Evolutionary conservation across 495 filamentous ascomycete species (phyloP), one percentile per base, ranked within the genome.

Genomic region (Penicillium coprophilum): DNA sequence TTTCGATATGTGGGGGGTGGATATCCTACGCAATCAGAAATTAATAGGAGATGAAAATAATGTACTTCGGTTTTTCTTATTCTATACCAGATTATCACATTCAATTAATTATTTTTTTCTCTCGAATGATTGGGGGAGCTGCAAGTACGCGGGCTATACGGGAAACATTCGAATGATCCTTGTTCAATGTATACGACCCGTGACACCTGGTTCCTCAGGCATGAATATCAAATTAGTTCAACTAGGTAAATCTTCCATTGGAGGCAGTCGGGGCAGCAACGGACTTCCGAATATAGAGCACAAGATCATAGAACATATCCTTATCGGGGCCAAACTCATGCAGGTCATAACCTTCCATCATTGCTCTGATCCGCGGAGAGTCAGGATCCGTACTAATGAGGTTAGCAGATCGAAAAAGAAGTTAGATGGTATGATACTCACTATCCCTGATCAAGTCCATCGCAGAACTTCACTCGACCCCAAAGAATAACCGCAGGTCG

Each of bases 401-500:
- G 5, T 49, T 36, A 36, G 30, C 19, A 34, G 4, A 51, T 8
- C 2, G 8, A 20, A 38, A 31, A 1, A 60, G 24, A 5, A 24
- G 24, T 24, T 24, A 21, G 15, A 34, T 6, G 9, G 9, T 1
- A 21, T 46, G 32, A 59, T 43, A 48, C 31, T 44, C 38, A 50
- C 24, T 24, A n/a, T n/a, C 59, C 50, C 20, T 48, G 11, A n/a
- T 12, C 45, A 50, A 58, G 55, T 6, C 27, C 40, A 50, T 53
- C 48, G 6, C 32, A 1, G 30, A 20, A 38, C 12, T 24, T 34
- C 6, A 61, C 55, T 45, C 36, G 55, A 46, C 55, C 53, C 67
- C 69, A 72, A n/a, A 75, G 67, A 6, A 75, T 57, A 5, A 69
- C 59, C 0, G 57, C 66, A 3, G 73, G 72, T 6, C 69, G 62